Conservation (phyloP, 257 asterid genomes). For the Nicotiana noctiflora region DNA sequence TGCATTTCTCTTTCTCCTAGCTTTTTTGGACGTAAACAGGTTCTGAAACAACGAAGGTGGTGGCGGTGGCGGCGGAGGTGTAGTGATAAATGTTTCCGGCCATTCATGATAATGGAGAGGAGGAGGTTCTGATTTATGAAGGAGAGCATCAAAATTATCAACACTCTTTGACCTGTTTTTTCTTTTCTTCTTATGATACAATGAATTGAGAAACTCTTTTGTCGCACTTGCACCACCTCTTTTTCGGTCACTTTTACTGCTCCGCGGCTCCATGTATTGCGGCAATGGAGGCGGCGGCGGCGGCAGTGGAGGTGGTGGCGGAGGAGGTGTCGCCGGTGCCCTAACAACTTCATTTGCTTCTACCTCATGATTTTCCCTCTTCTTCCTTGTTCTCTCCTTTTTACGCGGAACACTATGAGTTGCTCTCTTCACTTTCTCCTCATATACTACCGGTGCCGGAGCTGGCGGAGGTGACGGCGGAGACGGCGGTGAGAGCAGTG, state of each 20-base stretch:
- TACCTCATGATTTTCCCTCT: constrained; percentile 15
- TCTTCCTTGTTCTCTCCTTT: constrained; percentile 36
- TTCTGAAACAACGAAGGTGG: constrained; percentile 54
- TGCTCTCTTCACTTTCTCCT: constrained; percentile 22
- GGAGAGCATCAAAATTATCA: constrained; percentile 57
- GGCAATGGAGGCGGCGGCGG: constrained; percentile 40
- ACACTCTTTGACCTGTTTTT: constrained; percentile 63
- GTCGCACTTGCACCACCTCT: constrained; percentile 58
- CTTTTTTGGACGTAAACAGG: constrained; percentile 56
- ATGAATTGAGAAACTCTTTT: constrained; percentile 64
- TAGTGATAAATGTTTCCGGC: constrained; percentile 36
- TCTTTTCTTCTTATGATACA: constrained; percentile 68
- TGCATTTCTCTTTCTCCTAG: constrained; percentile 44
- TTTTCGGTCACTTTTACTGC: constrained; percentile 40
- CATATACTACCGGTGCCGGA: constrained; percentile 15
- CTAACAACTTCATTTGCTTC: constrained; percentile 19
- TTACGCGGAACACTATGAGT: constrained; percentile 28
- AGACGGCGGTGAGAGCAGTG: constrained; percentile 12
- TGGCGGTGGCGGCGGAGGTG: constrained; percentile 47
- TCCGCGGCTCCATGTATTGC: constrained; percentile 23
- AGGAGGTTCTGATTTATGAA: constrained; percentile 47
- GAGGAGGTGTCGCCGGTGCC: constrained; percentile 22
- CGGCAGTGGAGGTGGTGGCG: constrained; percentile 20
- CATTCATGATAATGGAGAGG: constrained; percentile 24
- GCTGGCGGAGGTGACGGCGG: constrained; percentile 7